Evolutionary conservation across 2,329 filamentous ascomycete genomes (phyloP).

Genomic region (Cladosporium cucumerinum): DNA sequence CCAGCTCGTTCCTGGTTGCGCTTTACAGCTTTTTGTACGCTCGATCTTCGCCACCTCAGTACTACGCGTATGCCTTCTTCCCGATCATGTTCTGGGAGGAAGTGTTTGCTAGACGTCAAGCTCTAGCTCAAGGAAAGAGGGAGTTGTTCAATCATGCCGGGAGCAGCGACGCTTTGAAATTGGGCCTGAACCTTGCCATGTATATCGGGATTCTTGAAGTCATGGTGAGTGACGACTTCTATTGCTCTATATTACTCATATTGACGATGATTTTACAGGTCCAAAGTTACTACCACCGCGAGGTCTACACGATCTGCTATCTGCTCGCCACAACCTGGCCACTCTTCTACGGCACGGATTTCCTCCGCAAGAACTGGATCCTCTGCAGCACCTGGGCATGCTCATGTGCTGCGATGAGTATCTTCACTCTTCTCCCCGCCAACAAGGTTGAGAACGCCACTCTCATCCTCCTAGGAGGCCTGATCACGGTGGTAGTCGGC

Average conservation of each 20-base stretch:
- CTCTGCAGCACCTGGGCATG: conserved; percentile 69
- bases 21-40: conserved; percentile 77
- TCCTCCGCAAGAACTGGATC: conserved; percentile 63
- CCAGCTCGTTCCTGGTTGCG: conserved; percentile 70
- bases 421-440: conserved; percentile 83
- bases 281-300: conserved; percentile 84
- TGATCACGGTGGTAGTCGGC: conserved; percentile 73
- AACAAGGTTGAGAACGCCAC: conserved; percentile 76
- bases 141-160: conserved; percentile 67
- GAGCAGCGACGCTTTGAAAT: conserved; percentile 53
- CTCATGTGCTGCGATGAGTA: conserved; percentile 79
- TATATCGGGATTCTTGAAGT: conserved; percentile 77
- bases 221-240: conserved; percentile 47
- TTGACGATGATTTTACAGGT: conserved; percentile 54
- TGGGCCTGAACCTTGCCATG: conserved; percentile 61
- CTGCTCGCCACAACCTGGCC: conserved; percentile 77
- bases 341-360: conserved; percentile 65
- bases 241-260: neutral
- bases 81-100: conserved; percentile 97
- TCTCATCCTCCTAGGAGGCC: conserved; percentile 71
- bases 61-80: conserved; percentile 90
- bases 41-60: conserved; percentile 75
- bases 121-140: conserved; percentile 63
- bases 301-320: conserved; percentile 81
- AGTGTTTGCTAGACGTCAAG: conserved; percentile 73